Conservation (phyloP, 148 eudicot species). For the Chenopodium berlandieri region DNA sequence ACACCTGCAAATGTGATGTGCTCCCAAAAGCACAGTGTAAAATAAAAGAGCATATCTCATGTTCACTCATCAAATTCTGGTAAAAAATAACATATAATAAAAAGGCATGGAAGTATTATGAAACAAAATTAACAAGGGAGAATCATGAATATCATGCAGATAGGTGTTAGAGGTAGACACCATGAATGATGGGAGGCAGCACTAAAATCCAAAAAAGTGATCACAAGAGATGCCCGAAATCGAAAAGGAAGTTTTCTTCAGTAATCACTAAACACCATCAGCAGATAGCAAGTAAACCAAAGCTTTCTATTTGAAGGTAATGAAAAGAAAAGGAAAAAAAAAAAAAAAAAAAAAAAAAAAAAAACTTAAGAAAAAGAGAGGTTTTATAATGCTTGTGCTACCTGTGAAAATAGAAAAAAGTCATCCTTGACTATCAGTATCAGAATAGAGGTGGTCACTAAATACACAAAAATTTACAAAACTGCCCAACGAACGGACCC, state of each 20-base stretch:
- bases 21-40: no score
- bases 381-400: background rate
- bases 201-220: background rate
- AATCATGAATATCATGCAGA: background rate
- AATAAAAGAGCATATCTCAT: no score
- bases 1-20: no score
- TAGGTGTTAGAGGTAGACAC: background rate
- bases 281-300: background rate
- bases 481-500: slow-evolving; percentile 26
- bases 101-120: no score
- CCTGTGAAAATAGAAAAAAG: background rate
- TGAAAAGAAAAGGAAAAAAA: background rate
- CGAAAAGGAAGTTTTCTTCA: background rate
- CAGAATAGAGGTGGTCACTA: background rate
- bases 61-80: no score
- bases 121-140: no score
- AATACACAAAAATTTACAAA: slow-evolving; percentile 18
- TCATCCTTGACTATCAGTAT: background rate
- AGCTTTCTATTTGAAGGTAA: background rate
- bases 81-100: no score
- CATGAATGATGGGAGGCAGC: background rate
- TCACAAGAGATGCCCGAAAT: background rate
- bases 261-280: background rate
- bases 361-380: background rate
- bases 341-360: background rate